A percentile compares a stretch with the other conserved stretches of the same genome.
These are phyloP conservation scores for Mycena pura DNA, from an alignment of 768 basidiomycete species.

Conservation along the genomic window DNA sequence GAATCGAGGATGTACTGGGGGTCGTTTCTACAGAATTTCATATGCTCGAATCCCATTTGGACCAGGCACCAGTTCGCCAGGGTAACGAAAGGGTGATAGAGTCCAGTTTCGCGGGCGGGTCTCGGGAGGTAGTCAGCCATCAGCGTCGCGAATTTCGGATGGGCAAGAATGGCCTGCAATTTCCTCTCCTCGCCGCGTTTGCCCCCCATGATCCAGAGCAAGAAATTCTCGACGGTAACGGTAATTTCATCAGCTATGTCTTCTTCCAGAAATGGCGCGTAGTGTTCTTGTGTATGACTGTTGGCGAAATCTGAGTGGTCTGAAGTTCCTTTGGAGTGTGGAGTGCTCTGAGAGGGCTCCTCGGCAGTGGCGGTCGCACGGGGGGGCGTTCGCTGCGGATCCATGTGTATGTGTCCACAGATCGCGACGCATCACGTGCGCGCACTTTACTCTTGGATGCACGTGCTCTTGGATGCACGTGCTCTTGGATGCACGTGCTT, in stretches of 20 bases:
- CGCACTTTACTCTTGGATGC: too few relatives aligned
- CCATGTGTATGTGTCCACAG: too few relatives aligned
- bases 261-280: slow-evolving; percentile 3
- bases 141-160: not conserved
- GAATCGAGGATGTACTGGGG: not conserved
- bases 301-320: not conserved
- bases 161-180: not conserved
- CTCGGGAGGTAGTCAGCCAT: not conserved
- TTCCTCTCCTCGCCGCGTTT: not conserved
- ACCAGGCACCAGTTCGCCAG: slow-evolving; percentile 4
- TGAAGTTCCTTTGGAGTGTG: not conserved
- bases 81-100: not conserved
- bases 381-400: too few relatives aligned
- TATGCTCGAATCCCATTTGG: not conserved
- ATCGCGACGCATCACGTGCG: too few relatives aligned
- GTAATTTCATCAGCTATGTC: not conserved
- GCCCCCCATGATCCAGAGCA: not conserved
- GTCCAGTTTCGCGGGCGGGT: not conserved
- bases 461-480: too few relatives aligned
- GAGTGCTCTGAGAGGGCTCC: too few relatives aligned
- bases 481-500: too few relatives aligned
- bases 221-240: not conserved
- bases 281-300: not conserved
- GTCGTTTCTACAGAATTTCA: not conserved
- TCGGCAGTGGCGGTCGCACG: too few relatives aligned